Conservation (phyloP, 1,139 yeast genomes). For the Yamadazyma spencermartinsiae region DNA sequence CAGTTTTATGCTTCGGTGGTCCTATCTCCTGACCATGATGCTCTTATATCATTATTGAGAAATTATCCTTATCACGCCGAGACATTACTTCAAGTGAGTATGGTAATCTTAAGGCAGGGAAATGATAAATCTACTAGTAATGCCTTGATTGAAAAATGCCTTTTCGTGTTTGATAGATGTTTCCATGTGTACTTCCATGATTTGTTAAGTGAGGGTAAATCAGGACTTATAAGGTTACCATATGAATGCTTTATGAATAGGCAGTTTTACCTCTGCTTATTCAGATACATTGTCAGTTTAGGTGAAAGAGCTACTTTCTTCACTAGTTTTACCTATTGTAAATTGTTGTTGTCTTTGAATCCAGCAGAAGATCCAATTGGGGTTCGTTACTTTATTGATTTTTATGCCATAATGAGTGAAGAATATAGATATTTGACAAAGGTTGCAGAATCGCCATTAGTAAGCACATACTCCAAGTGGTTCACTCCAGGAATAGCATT, state of each 20-base stretch:
- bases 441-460: slow-evolving; percentile 54
- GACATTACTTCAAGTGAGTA: slow-evolving; percentile 77
- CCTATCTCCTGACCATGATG: slow-evolving; percentile 70
- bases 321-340: slow-evolving; percentile 77
- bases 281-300: slow-evolving; percentile 68
- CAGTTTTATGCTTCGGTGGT: slow-evolving; percentile 69
- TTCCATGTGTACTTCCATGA: slow-evolving; percentile 43
- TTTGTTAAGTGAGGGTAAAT: slow-evolving; percentile 49
- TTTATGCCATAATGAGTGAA: slow-evolving; percentile 67
- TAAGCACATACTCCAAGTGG: slow-evolving; percentile 64
- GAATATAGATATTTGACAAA: slow-evolving; percentile 64
- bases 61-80: slow-evolving; percentile 74
- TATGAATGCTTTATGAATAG: slow-evolving; percentile 75
- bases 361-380: slow-evolving; percentile 88
- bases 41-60: slow-evolving; percentile 55
- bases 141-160: slow-evolving; percentile 72
- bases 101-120: slow-evolving; percentile 75
- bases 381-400: slow-evolving; percentile 79
- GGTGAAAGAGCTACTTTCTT: slow-evolving; percentile 76
- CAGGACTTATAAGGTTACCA: slow-evolving; percentile 69
- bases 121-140: slow-evolving; percentile 66
- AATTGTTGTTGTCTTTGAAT: slow-evolving; percentile 62
- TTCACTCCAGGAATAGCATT: slow-evolving; percentile 71
- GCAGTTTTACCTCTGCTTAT: slow-evolving; percentile 71
- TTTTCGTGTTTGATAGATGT: slow-evolving; percentile 74